A percentile compares a stretch with the other conserved stretches of the same genome.
phyloP scores from a whole-genome alignment of 2,329 filamentous ascomycete species.

The Plenodomus biglobosus region DNA sequence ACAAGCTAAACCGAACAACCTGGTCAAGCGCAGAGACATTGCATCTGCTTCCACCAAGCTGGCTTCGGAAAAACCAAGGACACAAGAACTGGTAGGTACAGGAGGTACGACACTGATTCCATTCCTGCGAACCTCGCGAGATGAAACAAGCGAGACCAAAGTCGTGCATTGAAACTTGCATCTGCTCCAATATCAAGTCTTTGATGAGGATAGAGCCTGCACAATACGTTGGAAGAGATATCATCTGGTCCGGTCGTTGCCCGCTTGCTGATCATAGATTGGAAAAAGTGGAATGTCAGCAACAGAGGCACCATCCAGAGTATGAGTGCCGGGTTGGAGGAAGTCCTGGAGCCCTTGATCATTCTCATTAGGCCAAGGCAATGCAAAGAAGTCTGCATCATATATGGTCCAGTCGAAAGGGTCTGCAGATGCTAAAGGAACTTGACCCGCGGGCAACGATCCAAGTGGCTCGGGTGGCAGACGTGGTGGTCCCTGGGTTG shows the following conservation, averaged over 20 bases:
- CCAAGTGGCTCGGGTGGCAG: conserved; percentile 2
- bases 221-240: neutral
- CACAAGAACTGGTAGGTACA: conserved; percentile 50
- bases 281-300: conserved; percentile 38
- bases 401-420: conserved; percentile 35
- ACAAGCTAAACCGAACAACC: conserved; percentile 23
- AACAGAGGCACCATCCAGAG: conserved; percentile 30
- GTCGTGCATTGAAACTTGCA: conserved; percentile 10
- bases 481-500: neutral
- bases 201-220: neutral
- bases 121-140: conserved; percentile 55
- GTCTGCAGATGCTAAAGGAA: conserved; percentile 8
- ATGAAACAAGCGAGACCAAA: conserved; percentile 52
- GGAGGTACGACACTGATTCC: conserved; percentile 58
- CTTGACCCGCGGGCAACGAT: neutral
- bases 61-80: conserved; percentile 33
- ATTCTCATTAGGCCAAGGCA: conserved; percentile 35
- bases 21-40: conserved; percentile 42
- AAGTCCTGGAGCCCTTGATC: conserved; percentile 37
- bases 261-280: conserved; percentile 31
- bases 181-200: neutral
- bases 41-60: conserved; percentile 50
- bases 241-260: conserved; percentile 11
- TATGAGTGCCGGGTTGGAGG: conserved; percentile 35
- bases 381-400: conserved; percentile 35